Base-by-base conservation (phyloP, 1,139 yeast species). In the Taphrina communis region DNA sequence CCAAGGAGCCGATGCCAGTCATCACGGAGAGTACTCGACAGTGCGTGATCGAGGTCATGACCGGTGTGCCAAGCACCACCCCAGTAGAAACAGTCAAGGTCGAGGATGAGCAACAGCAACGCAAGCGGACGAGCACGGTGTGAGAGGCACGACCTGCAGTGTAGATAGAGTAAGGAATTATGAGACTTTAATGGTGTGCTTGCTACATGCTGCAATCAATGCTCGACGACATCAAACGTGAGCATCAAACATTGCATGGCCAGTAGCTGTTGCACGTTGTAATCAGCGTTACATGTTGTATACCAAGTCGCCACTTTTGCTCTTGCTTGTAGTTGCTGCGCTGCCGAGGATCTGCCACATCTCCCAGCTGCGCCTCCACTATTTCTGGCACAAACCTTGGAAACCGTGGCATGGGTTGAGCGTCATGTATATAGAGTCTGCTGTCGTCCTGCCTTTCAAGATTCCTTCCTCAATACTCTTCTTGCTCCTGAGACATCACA, bases 331-430 rank as follows among this genome's bases (percentile, higher is more conserved):
- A 25, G 4, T 25, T 25, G 31, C 31, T 25, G 31, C 31, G 31
- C 31, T 44, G 21, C 48, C 48, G 48, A 44, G 8, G 48, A 44
- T 44, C 14, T 42, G 46, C 46, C 46, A 17, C 19, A 44, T 44
- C 31, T 25, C 4, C 19, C 48, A 25, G n/a, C 53, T 50, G 53
- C 53, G 53, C 53, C 53, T 50, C 53, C 53, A 50, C 53, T 50
- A 50, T 50, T 50, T 25, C 36, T 50, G 52, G 52, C n/a, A 25
- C 36, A 48, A 7, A 17, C 46, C 14, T 17, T 17, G 14, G 42
- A 39, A 14, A 9, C 14, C 42, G 42, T 2, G 14, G 14, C 42
- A 6, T 2, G 14, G 14, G 11, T 44, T 6, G 19, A 12, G n/a
- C n/a, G n/a, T 44, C 12, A 44, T 12, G 17, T 14, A 14, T 9